phyloP scores from a whole-genome alignment of 441 rosid genomes.

The Populus hybrid region DNA sequence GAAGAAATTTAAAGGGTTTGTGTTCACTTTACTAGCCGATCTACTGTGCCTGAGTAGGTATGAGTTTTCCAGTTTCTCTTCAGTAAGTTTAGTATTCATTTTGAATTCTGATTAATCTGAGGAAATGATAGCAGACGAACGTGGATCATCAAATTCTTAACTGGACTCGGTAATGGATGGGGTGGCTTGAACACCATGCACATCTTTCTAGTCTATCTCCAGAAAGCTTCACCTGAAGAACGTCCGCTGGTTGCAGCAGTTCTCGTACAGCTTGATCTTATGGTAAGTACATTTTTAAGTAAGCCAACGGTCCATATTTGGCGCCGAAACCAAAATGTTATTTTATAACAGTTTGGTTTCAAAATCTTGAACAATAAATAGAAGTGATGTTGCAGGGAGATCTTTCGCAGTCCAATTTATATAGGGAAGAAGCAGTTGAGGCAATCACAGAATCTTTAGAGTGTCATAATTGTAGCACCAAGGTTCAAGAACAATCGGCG shows the following conservation, averaged over 20 bases:
- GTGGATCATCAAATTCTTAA: conserved; percentile 30
- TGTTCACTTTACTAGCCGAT: conserved; percentile 38
- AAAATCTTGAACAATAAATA: conserved; percentile 16
- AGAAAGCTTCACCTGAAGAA: conserved; percentile 44
- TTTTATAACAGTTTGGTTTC: not conserved
- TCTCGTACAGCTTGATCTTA: conserved; percentile 57
- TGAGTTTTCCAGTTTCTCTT: not conserved
- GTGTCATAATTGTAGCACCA: conserved; percentile 26
- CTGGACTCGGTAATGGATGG: conserved; percentile 38
- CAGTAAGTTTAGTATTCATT: not conserved
- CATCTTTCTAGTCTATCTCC: conserved; percentile 43
- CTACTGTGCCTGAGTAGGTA: conserved; percentile 54
- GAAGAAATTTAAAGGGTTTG: conserved; percentile 20
- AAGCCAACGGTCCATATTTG: not conserved
- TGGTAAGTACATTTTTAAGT: conserved; percentile 33
- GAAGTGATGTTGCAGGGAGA: conserved; percentile 21
- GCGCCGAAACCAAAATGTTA: too few relatives aligned
- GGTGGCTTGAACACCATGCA: conserved; percentile 50
- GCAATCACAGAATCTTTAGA: conserved; percentile 39
- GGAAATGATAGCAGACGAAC: conserved; percentile 35
- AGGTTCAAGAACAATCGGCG: conserved; percentile 51
- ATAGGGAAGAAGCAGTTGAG: not conserved
- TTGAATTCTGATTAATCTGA: conserved; percentile 6
- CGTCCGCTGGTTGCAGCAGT: conserved; percentile 49
- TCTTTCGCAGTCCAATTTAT: too few relatives aligned